phyloP scores from a whole-genome alignment of 495 filamentous ascomycete species.

The Collariella sp. region DNA sequence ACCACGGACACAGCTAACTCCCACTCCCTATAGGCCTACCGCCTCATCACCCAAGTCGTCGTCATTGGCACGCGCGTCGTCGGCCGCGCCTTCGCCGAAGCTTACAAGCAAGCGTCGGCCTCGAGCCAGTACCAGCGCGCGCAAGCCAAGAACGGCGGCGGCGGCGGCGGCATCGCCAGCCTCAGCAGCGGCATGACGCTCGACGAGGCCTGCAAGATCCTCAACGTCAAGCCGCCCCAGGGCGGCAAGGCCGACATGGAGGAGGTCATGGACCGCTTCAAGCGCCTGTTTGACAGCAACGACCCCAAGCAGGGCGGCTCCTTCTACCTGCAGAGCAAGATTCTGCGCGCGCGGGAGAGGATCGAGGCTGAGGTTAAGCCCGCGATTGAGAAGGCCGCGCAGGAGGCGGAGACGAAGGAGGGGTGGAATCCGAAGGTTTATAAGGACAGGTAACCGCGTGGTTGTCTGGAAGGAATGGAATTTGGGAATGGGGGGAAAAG shows the following conservation, averaged over 20 bases:
- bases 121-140: conserved; percentile 69
- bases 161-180: conserved; percentile 33
- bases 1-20: not conserved
- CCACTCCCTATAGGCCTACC: conserved; percentile 72
- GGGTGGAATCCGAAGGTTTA: conserved; percentile 94
- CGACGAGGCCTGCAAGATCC: conserved; percentile 94
- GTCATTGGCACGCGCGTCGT: conserved; percentile 82
- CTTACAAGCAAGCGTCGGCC: conserved; percentile 84
- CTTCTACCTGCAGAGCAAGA: conserved; percentile 97
- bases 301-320: conserved; percentile 92
- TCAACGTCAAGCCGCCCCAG: conserved; percentile 86
- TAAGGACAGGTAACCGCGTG: conserved; percentile 59
- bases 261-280: conserved; percentile 75
- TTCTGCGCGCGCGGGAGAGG: conserved; percentile 79
- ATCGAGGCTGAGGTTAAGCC: conserved; percentile 73
- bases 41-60: conserved; percentile 88
- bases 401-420: conserved; percentile 61
- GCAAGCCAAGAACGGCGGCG: conserved; percentile 45
- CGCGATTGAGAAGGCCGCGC: conserved; percentile 41
- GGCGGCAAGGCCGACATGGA: conserved; percentile 69
- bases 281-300: conserved; percentile 87
- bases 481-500: not conserved
- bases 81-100: conserved; percentile 84
- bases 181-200: conserved; percentile 70
- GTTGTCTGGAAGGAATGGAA: not conserved